phyloP scores from a whole-genome alignment of 2,329 filamentous ascomycete genomes.

The Colletotrichum falcatum region DNA sequence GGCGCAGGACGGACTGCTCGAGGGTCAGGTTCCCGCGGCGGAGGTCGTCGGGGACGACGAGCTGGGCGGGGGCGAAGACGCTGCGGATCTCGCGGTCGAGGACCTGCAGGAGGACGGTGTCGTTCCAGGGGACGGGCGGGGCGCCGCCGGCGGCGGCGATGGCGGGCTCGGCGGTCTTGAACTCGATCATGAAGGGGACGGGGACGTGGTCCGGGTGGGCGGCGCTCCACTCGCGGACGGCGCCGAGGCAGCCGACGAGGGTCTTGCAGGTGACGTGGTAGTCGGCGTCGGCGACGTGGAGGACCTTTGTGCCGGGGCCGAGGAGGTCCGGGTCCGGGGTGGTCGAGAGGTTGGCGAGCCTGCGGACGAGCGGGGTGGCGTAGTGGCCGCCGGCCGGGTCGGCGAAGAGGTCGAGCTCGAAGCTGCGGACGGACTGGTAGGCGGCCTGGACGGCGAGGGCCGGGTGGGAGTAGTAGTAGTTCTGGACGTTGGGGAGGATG shows the following conservation, averaged over 20 bases:
- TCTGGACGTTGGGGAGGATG: slow-evolving; percentile 51
- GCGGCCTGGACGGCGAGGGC: slow-evolving; percentile 57
- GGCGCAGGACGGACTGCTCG: slow-evolving; percentile 57
- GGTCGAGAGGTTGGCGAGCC: slow-evolving; percentile 52
- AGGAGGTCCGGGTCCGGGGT: slow-evolving; percentile 54
- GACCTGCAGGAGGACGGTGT: slow-evolving; percentile 54
- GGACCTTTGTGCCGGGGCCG: slow-evolving; percentile 59
- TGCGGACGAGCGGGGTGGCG: slow-evolving; percentile 57
- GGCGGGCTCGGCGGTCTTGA: slow-evolving; percentile 53
- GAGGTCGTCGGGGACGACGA: slow-evolving; percentile 62
- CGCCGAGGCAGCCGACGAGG: slow-evolving; percentile 56
- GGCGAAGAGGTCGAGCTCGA: slow-evolving; percentile 63
- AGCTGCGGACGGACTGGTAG: slow-evolving; percentile 58
- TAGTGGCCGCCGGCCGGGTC: slow-evolving; percentile 62
- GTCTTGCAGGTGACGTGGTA: slow-evolving; percentile 60
- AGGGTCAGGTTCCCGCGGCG: slow-evolving; percentile 55
- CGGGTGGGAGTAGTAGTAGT: slow-evolving; percentile 62
- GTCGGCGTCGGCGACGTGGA: slow-evolving; percentile 64
- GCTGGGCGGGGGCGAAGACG: slow-evolving; percentile 53
- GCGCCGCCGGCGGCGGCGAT: slow-evolving; percentile 48
- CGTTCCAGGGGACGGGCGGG: slow-evolving; percentile 57
- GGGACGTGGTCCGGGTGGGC: slow-evolving; percentile 57
- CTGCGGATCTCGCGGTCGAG: slow-evolving; percentile 61
- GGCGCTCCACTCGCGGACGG: slow-evolving; percentile 59
- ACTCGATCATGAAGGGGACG: slow-evolving; percentile 62